phyloP scores from a whole-genome alignment of 495 filamentous ascomycete species.

The Rostrohypoxylon terebratum region DNA sequence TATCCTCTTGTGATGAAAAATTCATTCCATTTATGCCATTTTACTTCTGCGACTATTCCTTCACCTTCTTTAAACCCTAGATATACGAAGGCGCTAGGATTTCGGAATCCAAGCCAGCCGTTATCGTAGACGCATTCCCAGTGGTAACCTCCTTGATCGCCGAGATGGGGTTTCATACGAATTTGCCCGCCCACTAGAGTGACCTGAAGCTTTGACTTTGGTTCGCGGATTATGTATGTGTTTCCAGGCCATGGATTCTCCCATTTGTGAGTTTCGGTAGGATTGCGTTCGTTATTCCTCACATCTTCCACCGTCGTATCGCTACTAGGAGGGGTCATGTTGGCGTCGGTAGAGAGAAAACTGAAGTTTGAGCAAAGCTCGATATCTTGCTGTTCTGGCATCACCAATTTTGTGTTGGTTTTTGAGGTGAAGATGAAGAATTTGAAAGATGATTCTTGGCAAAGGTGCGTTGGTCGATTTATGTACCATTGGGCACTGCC shows the following conservation, averaged over 20 bases:
- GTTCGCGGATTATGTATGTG: conserved; percentile 49
- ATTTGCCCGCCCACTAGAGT: conserved; percentile 50
- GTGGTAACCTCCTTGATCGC: conserved; percentile 49
- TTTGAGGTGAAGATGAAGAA: background rate
- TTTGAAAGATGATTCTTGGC: too few relatives aligned
- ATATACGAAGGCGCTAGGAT: conserved; percentile 38
- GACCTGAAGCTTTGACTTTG: conserved; percentile 39
- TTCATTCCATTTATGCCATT: background rate
- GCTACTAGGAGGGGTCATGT: background rate
- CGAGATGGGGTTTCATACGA: conserved; percentile 39
- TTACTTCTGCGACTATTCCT: background rate
- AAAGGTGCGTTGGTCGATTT: too few relatives aligned
- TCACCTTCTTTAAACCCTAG: too few relatives aligned
- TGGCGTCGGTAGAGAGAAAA: background rate
- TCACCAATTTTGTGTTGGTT: background rate
- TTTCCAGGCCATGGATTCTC: conserved; percentile 38
- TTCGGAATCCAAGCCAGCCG: conserved; percentile 55
- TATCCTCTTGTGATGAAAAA: conserved; percentile 17
- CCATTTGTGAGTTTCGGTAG: background rate
- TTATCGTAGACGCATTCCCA: conserved; percentile 54
- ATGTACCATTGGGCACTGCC: too few relatives aligned
- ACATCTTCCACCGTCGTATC: background rate
- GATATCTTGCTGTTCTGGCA: background rate
- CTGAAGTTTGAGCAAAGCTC: background rate
- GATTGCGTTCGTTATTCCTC: background rate